A percentile compares a stretch with the other conserved stretches of the same genome.
Conservation (phyloP, 208 protist species). For the Strigomonas galati region DNA sequence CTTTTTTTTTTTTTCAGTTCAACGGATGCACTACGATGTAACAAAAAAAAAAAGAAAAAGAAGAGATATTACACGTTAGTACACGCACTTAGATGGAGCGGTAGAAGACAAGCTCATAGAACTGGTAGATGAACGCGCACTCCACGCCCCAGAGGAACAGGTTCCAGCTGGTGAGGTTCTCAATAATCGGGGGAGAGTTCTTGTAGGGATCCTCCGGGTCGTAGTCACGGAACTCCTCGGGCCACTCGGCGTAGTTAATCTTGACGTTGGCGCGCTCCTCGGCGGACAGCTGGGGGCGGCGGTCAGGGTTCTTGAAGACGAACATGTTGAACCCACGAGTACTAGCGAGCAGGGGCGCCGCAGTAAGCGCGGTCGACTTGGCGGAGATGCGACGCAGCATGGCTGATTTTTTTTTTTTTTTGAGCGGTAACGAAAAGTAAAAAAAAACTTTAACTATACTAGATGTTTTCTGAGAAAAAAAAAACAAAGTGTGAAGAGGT, state of each 20-base stretch:
- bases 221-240: slow-evolving; percentile 88
- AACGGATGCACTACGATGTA: too few species aligned
- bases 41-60: slow-evolving; percentile 19
- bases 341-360: slow-evolving; percentile 35
- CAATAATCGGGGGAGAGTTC: slow-evolving; percentile 82
- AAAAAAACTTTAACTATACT: slow-evolving; percentile 2
- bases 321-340: slow-evolving; percentile 82
- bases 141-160: slow-evolving; percentile 88
- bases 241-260: slow-evolving; percentile 89
- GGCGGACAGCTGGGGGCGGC: slow-evolving; percentile 82
- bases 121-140: slow-evolving; percentile 88
- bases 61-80: slow-evolving; percentile 1
- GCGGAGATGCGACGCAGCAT: slow-evolving; percentile 73
- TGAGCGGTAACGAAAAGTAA: slow-evolving; percentile 8
- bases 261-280: slow-evolving; percentile 87
- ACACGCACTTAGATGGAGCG: slow-evolving; percentile 68
- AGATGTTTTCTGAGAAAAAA: background rate
- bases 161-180: slow-evolving; percentile 87
- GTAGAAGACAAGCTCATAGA: slow-evolving; percentile 87
- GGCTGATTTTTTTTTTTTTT: background rate
- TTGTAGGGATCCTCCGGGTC: slow-evolving; percentile 92
- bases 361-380: slow-evolving; percentile 36
- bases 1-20: too few species aligned
- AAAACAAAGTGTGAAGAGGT: too few species aligned
- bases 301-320: slow-evolving; percentile 84